phyloP scores from a whole-genome alignment of 164 flowering plant species.

The Vitis riparia region DNA sequence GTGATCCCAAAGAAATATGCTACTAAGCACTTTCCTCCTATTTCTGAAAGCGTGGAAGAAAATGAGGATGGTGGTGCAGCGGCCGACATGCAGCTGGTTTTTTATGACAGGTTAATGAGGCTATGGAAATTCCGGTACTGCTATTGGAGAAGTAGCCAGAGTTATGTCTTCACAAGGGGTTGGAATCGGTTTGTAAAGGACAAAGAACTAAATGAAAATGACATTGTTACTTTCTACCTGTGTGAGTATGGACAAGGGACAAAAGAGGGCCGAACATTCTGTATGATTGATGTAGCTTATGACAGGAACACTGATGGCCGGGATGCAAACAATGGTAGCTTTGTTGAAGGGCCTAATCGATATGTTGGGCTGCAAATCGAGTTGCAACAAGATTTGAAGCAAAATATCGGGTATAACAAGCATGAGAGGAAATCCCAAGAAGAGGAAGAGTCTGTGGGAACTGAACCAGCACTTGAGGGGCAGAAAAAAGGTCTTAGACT shows the following conservation, averaged over 20 bases:
- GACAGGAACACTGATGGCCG: background rate
- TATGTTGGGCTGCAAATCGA: conserved; percentile 9
- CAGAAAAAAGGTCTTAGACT: conserved; percentile 26
- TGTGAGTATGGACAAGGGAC: conserved; percentile 24
- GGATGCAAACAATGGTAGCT: conserved; percentile 7
- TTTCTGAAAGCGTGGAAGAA: conserved; percentile 19
- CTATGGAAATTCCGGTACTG: conserved; percentile 76
- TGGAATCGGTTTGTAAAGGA: conserved; percentile 79
- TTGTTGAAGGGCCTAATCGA: background rate
- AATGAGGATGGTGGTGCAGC: conserved; percentile 15
- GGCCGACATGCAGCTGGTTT: conserved; percentile 36
- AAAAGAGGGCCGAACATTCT: conserved; percentile 11
- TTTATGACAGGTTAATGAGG: conserved; percentile 47
- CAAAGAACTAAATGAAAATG: conserved; percentile 51
- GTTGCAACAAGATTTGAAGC: conserved; percentile 17
- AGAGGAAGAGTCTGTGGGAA: conserved; percentile 1
- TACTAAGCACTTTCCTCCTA: conserved; percentile 44
- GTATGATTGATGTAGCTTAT: conserved; percentile 28
- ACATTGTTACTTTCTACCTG: conserved; percentile 44
- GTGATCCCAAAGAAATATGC: conserved; percentile 86
- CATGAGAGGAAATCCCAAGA: conserved; percentile 3
- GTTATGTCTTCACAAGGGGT: conserved; percentile 76
- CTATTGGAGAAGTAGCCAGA: conserved; percentile 88
- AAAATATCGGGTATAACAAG: background rate
- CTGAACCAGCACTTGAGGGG: background rate